phyloP scores from a whole-genome alignment of 306 rosid genomes.

The Abrus precatorius region DNA sequence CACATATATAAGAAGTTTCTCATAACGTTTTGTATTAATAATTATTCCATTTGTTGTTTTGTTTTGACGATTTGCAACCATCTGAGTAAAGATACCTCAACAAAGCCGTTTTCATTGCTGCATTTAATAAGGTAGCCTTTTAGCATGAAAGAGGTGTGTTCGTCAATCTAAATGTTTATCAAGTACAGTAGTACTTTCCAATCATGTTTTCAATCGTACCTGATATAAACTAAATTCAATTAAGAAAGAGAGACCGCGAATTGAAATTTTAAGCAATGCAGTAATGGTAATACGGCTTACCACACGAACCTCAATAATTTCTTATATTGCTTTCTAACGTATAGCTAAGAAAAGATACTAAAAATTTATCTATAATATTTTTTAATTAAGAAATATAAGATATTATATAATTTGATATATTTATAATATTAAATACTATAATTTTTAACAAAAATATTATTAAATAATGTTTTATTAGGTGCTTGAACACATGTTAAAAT shows the following conservation, averaged over 20 bases:
- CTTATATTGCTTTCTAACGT: no score
- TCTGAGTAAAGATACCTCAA: no score
- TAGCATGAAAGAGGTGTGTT: neutral
- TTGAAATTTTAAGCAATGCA: neutral
- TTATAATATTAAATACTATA: no score
- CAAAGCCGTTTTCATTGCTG: neutral
- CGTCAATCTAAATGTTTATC: neutral
- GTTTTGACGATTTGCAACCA: no score
- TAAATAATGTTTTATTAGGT: no score
- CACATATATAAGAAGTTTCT: neutral
- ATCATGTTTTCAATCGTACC: neutral
- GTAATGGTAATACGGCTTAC: neutral
- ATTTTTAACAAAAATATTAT: no score
- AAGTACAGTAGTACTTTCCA: neutral
- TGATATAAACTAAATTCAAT: neutral
- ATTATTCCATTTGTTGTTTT: neutral
- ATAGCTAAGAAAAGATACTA: no score
- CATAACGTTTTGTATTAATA: neutral
- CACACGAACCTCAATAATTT: neutral
- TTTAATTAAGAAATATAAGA: no score
- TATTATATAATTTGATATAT: no score
- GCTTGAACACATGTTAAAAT: no score
- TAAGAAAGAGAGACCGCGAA: neutral
- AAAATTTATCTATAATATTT: no score
- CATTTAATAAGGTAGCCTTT: neutral